Evolutionary conservation across 495 filamentous ascomycete species (phyloP), one percentile per base, ranked within the genome.

Genomic region (Aeminium ludgeri): DNA sequence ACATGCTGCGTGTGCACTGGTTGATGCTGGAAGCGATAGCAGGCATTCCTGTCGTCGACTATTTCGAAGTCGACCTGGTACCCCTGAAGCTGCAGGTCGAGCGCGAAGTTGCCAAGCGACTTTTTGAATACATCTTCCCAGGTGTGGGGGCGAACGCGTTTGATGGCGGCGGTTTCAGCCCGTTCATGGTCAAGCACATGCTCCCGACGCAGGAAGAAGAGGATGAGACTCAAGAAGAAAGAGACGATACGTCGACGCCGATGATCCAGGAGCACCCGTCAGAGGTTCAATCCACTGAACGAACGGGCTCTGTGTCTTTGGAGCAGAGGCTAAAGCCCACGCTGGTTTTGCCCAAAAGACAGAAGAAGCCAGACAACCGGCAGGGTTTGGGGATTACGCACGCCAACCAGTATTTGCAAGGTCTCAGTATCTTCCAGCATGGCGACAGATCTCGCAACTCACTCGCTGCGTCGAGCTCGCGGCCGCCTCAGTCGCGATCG

Each of bases 111-210:
- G 89, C 86, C 8, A 86, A 91, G 55, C 86, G 76, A 56, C 68
- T 99, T 15, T 95, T 96, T 52, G 87, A 96, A 59, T 99, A 99
- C 61, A 82, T 96, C 45, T 99, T 99, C 62, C 89, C 89, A 0
- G 82, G 80, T 25, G 70, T 73, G 34, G 76, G 72, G 18, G 65
- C 74, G 17, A 66, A 66, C 39, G 62, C 63, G 2, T 63, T 65
- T 45, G 73, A 73, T 42, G 74, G 76, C 52, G 72, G 74, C 34
- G 51, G 51, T 29, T 76, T 77, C 55, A 85, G 80, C 20, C 82
- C 87, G 4, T 82, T 87, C 57, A 73, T 86, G 59, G 68, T 86
- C 50, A 89, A 82, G 56, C 73, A 87, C 34, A 77, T 79, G 52
- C 63, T 76, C 41, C 68, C 78, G 10, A 47, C 49, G 2, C 71